Evolutionary conservation across 257 asterid species (phyloP), one percentile per base, ranked within the genome.

Genomic region (Solanum ahanhuiri): DNA sequence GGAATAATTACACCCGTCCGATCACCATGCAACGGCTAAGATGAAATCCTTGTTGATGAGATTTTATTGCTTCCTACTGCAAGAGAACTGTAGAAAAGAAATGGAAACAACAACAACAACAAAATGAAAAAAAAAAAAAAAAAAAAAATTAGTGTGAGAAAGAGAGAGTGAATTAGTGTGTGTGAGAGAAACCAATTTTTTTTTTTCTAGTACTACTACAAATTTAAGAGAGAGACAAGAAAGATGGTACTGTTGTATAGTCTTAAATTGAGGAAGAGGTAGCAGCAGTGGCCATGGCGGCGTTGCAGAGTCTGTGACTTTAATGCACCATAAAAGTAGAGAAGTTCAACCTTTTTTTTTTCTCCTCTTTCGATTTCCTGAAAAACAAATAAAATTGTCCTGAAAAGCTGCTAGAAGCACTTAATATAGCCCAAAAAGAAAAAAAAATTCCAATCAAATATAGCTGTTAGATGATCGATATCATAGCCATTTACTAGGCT

Each of bases 211-310:
- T 54, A 54, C 63, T 54, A 18, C 63, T 54, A 54, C 63, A 54
- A 67, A 14, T 77, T 75, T 41, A 72, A 76, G 82, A 82, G 85
- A 86, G 51, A 83, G 90, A 87, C 86, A 83, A 82, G 88, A 79
- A 66, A 84, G 84, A 43, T 77, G 83, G 81, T 70, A 84, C 86
- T 84, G 86, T 64, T 66, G 60, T 2, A 84, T 69, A 60, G 86
- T 63, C 86, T 63, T 84, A 64, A 63, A 41, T 84, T 57, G 85
- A 45, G 82, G 35, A 87, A 87, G 92, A 66, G 81, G 90, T 86
- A 77, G 92, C 87, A 89, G 92, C 95, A 92, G 96, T 88, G 93
- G 89, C 95, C 88, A 89, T 91, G 98, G 98, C 98, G 98, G 98
- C 98, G 96, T 93, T 93, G 95, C 96, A 95, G 98, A 87, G 25